phyloP scores from a whole-genome alignment of 2,329 filamentous ascomycete genomes.

The Hypoxylon sp. region DNA sequence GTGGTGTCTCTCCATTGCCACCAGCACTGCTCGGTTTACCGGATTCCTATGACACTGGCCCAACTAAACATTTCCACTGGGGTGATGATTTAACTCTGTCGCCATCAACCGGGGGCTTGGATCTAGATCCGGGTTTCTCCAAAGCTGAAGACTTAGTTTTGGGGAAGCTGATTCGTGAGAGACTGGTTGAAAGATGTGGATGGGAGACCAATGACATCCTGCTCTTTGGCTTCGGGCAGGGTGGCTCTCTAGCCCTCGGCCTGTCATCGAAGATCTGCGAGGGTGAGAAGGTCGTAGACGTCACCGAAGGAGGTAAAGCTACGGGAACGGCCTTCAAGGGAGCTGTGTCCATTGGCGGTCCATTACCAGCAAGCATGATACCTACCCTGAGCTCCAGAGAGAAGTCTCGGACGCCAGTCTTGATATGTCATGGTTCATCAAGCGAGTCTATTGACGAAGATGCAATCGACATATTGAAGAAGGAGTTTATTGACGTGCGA shows the following conservation, averaged over 20 bases:
- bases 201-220: constrained; percentile 71
- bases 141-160: constrained; percentile 62
- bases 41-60: constrained; percentile 40
- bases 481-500: constrained; percentile 74
- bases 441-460: constrained; percentile 66
- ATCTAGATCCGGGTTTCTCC: constrained; percentile 72
- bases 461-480: constrained; percentile 72
- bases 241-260: constrained; percentile 71
- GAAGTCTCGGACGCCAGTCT: constrained; percentile 73
- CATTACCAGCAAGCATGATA: constrained; percentile 66
- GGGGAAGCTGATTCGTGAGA: constrained; percentile 63
- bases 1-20: constrained; percentile 76
- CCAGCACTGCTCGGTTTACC: constrained; percentile 70
- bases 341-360: constrained; percentile 72
- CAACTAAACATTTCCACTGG: constrained; percentile 68
- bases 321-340: constrained; percentile 61
- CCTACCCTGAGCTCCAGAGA: constrained; percentile 58
- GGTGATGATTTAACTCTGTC: constrained; percentile 73
- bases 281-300: constrained; percentile 53
- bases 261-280: constrained; percentile 61
- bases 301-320: constrained; percentile 36
- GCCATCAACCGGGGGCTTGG: constrained; percentile 63
- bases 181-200: constrained; percentile 67
- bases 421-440: constrained; percentile 69
- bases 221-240: constrained; percentile 76